These are phyloP conservation scores for Phytophthora hybrid DNA, from an alignment of 352 stramenopile genomes.

Conservation along the genomic window DNA sequence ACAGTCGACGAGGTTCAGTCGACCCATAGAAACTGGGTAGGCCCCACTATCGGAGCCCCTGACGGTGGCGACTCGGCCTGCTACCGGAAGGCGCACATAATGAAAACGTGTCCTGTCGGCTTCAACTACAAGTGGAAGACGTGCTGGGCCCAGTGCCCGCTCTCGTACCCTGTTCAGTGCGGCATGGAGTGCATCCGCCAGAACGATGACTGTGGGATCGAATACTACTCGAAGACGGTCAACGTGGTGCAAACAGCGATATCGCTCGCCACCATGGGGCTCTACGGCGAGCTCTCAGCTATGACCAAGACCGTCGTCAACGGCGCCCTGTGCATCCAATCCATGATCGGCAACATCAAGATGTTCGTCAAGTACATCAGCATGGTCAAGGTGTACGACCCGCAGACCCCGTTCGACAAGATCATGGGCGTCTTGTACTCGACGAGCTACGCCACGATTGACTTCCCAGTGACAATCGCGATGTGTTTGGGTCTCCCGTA, in stretches of 20 bases:
- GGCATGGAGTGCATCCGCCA: constrained; percentile 61
- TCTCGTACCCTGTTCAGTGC: constrained; percentile 59
- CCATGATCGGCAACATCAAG: constrained; percentile 36
- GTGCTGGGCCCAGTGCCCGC: constrained; percentile 59
- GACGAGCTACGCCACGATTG: constrained; percentile 30
- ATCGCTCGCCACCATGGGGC: constrained; percentile 35
- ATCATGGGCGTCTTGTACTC: constrained; percentile 27
- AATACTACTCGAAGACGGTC: constrained; percentile 46
- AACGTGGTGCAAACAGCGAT: constrained; percentile 43
- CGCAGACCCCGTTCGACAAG: constrained; percentile 20
- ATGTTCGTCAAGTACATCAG: constrained; percentile 31
- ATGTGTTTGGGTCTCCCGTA: constrained; percentile 26
- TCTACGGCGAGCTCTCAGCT: constrained; percentile 40
- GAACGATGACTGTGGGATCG: constrained; percentile 39
- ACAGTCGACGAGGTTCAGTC: constrained; percentile 35
- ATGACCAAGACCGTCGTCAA: constrained; percentile 13
- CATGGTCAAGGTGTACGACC: constrained; percentile 21
- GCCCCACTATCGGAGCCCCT: constrained; percentile 33
- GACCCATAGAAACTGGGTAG: constrained; percentile 40
- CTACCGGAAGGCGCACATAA: constrained; percentile 38
- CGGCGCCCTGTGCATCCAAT: constrained; percentile 24
- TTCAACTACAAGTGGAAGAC: constrained; percentile 47
- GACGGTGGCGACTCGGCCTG: constrained; percentile 32
- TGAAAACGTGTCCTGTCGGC: constrained; percentile 37
- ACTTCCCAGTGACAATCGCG: constrained; percentile 25